Evolutionary conservation across 2,329 filamentous ascomycete species (phyloP), one percentile per base, ranked within the genome.

Genomic region (Endothia cerciana): DNA sequence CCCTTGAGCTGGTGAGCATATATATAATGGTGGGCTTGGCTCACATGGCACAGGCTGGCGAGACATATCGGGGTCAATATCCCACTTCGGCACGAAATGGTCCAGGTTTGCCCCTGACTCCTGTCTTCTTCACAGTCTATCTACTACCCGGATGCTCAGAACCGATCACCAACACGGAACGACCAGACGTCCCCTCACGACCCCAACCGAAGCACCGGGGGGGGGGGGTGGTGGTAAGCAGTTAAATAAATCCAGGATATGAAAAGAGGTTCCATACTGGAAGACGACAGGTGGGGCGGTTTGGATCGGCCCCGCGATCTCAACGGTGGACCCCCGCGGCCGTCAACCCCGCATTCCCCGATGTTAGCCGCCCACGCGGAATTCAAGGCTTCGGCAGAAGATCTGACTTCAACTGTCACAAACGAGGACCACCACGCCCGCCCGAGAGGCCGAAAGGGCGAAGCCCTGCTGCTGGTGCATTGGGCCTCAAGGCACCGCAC

Each of bases 291-390:
- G 62, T 59, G 65, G 65, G 62, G 57, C 62, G 62, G 62, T 33
- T 67, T 60, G 56, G 53, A 36, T 63, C 40, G 38, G 53, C 62
- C 65, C 62, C 49, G 51, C 51, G 60, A n/a, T 65, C 30, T 45
- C 58, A 8, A 19, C 40, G n/a, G 19, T 41, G 40, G 25, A 63
- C 22, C 53, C 8, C 28, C 60, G 60, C 60, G n/a, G 55, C 17
- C 53, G 47, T 51, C 36, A 53, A 68, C 63, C 63, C 66, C 66
- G 63, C 66, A 53, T 66, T 60, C 60, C 41, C 66, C 66, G 66
- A 63, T 63, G 64, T 68, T 68, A 68, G 57, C 66, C 66, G 65
- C 53, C 47, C 45, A n/a, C 30, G 62, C 65, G 65, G 66, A 66
- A 65, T 51, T 25, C 28, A 33, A 30, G 55, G 6, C n/a, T 41